A percentile compares a stretch with the other conserved stretches of the same genome.
phyloP scores from a whole-genome alignment of 495 filamentous ascomycete species.

The Aspergillus hancockii region DNA sequence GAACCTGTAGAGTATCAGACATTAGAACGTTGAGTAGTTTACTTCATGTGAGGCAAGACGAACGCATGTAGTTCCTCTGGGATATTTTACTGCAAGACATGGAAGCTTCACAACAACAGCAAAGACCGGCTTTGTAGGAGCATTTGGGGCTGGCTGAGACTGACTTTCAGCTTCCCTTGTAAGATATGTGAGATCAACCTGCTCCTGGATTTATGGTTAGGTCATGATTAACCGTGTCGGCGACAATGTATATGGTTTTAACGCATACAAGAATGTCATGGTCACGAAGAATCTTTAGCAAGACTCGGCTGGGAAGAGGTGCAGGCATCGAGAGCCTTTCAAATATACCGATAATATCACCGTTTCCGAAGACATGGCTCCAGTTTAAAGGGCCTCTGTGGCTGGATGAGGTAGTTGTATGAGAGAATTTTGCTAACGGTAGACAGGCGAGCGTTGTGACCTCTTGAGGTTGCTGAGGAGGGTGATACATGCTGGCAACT shows the following conservation, averaged over 20 bases:
- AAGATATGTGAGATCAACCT: constrained; percentile 35
- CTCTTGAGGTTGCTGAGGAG: constrained; percentile 10
- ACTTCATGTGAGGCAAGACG: neutral
- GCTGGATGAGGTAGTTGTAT: constrained; percentile 34
- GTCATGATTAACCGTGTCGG: neutral
- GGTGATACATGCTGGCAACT: constrained; percentile 12
- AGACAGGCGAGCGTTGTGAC: constrained; percentile 26
- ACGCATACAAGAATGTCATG: constrained; percentile 32
- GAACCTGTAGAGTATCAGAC: constrained; percentile 23
- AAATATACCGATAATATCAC: constrained; percentile 32
- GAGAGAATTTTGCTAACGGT: constrained; percentile 44
- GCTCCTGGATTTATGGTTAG: constrained; percentile 28
- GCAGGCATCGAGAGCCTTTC: constrained; percentile 19
- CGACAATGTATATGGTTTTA: neutral
- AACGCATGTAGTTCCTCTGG: constrained; percentile 22
- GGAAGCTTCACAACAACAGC: constrained; percentile 46
- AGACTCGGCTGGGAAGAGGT: constrained; percentile 11
- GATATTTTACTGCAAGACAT: constrained; percentile 47
- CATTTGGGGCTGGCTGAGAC: constrained; percentile 7
- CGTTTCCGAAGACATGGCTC: constrained; percentile 39
- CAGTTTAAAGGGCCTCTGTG: constrained; percentile 38
- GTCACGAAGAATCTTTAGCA: constrained; percentile 30
- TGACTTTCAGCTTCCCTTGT: constrained; percentile 22
- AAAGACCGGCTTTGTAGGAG: constrained; percentile 27
- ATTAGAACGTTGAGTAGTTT: neutral